phyloP scores from a whole-genome alignment of 2,329 filamentous ascomycete genomes.

The Alternaria sp. region DNA sequence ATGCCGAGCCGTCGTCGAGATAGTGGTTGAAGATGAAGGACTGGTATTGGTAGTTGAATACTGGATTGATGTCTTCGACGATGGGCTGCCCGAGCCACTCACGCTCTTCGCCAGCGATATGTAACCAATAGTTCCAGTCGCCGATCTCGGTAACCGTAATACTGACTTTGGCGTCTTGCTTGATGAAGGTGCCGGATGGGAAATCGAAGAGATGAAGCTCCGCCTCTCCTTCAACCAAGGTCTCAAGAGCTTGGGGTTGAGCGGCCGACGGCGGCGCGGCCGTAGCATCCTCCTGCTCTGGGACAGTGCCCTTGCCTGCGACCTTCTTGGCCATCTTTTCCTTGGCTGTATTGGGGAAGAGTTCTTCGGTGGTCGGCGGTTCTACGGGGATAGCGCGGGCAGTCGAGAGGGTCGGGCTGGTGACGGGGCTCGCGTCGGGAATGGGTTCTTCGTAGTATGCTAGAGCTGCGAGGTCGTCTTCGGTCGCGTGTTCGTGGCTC shows the following conservation, averaged over 20 bases:
- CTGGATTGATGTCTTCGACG: constrained; percentile 90
- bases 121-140: constrained; percentile 94
- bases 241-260: constrained; percentile 74
- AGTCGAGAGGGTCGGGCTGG: constrained; percentile 56
- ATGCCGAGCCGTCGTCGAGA: constrained; percentile 83
- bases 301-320: constrained; percentile 42
- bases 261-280: constrained; percentile 66
- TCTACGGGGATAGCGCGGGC: constrained; percentile 47
- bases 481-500: constrained; percentile 79
- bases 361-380: constrained; percentile 42
- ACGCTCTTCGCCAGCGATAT: constrained; percentile 77
- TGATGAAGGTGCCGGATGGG: constrained; percentile 80
- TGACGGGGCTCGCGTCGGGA: constrained; percentile 66
- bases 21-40: constrained; percentile 99
- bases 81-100: constrained; percentile 89
- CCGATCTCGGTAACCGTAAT: constrained; percentile 87
- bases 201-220: constrained; percentile 97
- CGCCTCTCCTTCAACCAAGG: constrained; percentile 76
- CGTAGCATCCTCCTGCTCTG: constrained; percentile 58
- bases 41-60: constrained; percentile 99
- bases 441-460: constrained; percentile 74
- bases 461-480: constrained; percentile 82
- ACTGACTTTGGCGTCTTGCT: constrained; percentile 77
- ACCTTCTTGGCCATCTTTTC: constrained; percentile 56
- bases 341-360: constrained; percentile 49